phyloP scores from a whole-genome alignment of 2,329 filamentous ascomycete genomes.

The Orbilia quercus region DNA sequence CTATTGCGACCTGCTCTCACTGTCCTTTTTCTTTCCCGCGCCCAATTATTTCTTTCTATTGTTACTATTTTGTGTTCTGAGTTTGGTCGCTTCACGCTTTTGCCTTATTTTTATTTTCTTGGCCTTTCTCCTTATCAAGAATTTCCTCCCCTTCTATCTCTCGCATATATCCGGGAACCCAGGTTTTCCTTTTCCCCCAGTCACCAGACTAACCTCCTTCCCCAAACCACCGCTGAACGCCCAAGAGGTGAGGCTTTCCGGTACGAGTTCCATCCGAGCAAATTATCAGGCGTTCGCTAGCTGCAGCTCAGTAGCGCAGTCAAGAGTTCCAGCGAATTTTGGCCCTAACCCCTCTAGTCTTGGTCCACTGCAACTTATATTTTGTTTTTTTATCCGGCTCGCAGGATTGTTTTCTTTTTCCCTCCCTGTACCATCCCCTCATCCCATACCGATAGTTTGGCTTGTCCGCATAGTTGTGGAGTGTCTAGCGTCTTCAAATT shows the following conservation, averaged over 20 bases:
- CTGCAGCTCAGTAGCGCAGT: slow-evolving; percentile 49
- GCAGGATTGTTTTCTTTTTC: slow-evolving; percentile 28
- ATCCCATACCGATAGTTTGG: slow-evolving; percentile 54
- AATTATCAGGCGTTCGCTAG: slow-evolving; percentile 55
- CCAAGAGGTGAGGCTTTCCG: slow-evolving; percentile 44
- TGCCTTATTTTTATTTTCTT: slow-evolving; percentile 15
- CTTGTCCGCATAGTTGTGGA: slow-evolving; percentile 55
- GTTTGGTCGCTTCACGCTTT: neutral
- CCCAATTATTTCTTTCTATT: slow-evolving; percentile 3
- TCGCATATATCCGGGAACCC: slow-evolving; percentile 54
- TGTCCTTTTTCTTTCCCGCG: too few species aligned
- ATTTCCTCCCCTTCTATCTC: slow-evolving; percentile 13
- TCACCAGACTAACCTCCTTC: slow-evolving; percentile 50
- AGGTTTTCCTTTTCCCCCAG: slow-evolving; percentile 41
- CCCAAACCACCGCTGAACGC: slow-evolving; percentile 39
- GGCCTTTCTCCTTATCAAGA: neutral
- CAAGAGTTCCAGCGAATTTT: slow-evolving; percentile 36
- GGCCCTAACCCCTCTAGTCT: slow-evolving; percentile 44
- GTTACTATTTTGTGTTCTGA: neutral
- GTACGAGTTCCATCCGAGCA: slow-evolving; percentile 54
- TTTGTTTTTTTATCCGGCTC: slow-evolving; percentile 24
- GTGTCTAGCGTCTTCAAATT: slow-evolving; percentile 55
- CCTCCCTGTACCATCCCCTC: slow-evolving; percentile 43
- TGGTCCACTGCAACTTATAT: slow-evolving; percentile 26
- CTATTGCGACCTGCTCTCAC: slow-evolving; percentile 22